Conservation (phyloP, 306 rosid species). For the Cucurbita moschata region DNA sequence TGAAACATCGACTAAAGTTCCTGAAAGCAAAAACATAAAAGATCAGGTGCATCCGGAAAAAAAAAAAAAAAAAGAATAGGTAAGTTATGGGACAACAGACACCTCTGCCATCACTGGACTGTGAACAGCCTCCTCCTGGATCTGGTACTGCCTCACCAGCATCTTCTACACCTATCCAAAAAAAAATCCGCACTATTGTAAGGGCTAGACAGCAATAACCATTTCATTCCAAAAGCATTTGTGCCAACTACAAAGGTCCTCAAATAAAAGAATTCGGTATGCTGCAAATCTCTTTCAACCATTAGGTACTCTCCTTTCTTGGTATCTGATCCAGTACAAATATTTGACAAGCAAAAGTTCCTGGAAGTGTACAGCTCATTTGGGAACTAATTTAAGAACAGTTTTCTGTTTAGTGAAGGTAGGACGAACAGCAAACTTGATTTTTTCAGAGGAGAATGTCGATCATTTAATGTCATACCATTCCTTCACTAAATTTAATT, state of each 20-base stretch:
- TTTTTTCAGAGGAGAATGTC: not conserved
- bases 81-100: not conserved
- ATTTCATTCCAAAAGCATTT: not conserved
- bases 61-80: not conserved
- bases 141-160: conserved; percentile 2
- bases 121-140: conserved; percentile 8
- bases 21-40: conserved; percentile 12
- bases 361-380: not conserved
- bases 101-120: conserved; percentile 5
- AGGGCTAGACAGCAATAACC: not conserved
- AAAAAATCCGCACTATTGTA: not conserved
- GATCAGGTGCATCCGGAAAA: not conserved
- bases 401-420: not conserved
- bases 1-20: conserved; percentile 23
- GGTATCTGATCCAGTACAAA: not conserved
- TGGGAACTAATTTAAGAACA: not conserved
- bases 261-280: not conserved
- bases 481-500: not conserved
- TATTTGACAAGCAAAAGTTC: not conserved
- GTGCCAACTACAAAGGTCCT: not conserved
- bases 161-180: conserved; percentile 1
- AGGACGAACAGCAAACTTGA: not conserved
- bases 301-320: not conserved
- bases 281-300: not conserved
- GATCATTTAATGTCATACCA: not conserved